phyloP scores from a whole-genome alignment of 2,329 filamentous ascomycete species.

The Beauveria scarabaeidicola region DNA sequence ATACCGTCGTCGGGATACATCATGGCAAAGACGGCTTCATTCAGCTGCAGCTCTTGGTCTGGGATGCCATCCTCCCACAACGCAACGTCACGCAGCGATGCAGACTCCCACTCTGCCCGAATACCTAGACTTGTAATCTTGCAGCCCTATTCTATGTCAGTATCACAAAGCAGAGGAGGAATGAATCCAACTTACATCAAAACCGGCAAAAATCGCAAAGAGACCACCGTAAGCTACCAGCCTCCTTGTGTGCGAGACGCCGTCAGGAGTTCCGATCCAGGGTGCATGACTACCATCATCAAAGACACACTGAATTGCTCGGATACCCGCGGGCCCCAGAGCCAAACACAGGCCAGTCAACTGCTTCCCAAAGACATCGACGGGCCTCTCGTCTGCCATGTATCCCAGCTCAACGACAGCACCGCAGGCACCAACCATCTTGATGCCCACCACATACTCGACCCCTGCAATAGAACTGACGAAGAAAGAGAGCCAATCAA shows the following conservation, averaged over 20 bases:
- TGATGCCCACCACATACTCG: not conserved
- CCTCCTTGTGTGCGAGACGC: not conserved
- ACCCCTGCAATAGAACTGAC: not conserved
- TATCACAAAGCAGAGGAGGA: not conserved
- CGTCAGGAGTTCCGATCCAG: not conserved
- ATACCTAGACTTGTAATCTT: not conserved
- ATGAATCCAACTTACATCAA: not conserved
- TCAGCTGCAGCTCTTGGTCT: not conserved
- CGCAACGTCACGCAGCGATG: not conserved
- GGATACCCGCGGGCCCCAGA: not conserved
- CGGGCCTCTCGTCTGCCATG: not conserved
- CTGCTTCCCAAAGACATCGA: not conserved
- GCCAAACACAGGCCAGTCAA: not conserved
- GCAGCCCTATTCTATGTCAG: not conserved
- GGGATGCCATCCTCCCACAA: not conserved
- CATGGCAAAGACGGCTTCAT: not conserved
- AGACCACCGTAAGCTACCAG: not conserved
- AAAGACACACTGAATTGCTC: not conserved
- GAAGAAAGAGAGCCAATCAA: not conserved
- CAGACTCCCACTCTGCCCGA: not conserved
- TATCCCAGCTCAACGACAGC: slow-evolving; percentile 1
- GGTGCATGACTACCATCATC: not conserved
- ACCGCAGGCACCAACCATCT: not conserved
- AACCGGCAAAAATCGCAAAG: not conserved
- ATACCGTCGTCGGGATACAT: not conserved